Conservation (phyloP, 345 rosid genomes). For the Geranium rotundifolium region DNA sequence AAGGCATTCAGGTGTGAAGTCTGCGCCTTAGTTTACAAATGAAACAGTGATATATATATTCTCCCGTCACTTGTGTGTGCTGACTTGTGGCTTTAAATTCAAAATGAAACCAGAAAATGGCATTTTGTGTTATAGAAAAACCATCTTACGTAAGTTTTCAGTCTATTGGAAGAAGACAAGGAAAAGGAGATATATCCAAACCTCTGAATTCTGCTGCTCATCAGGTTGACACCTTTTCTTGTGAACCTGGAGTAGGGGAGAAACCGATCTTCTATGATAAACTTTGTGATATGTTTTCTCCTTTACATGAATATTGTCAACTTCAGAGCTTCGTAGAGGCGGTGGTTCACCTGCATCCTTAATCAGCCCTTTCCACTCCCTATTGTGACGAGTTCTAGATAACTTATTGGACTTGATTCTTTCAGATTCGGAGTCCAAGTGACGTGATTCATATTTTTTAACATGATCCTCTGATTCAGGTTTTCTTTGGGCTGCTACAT, state of each 20-base stretch:
- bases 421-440: constrained; percentile 34
- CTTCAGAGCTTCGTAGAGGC: constrained; percentile 55
- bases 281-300: constrained; percentile 31
- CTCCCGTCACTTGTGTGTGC: background rate
- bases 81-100: background rate
- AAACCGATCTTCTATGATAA: constrained; percentile 6
- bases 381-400: constrained; percentile 33
- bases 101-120: background rate
- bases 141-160: too few relatives aligned
- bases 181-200: constrained; percentile 10
- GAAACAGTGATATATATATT: background rate
- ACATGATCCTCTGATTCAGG: constrained; percentile 20
- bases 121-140: too few relatives aligned
- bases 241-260: constrained; percentile 32
- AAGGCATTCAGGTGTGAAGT: background rate
- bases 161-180: background rate
- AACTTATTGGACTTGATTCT: constrained; percentile 32
- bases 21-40: background rate
- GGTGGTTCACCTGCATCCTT: constrained; percentile 47
- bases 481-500: constrained; percentile 20
- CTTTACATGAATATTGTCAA: constrained; percentile 26
- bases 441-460: constrained; percentile 19
- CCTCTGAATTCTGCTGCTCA: constrained; percentile 43
- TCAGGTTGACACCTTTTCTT: constrained; percentile 54
- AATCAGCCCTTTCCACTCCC: constrained; percentile 57